These are phyloP conservation scores for Aquilaria agallochum DNA, from an alignment of 441 rosid genomes.

Conservation along the genomic window DNA sequence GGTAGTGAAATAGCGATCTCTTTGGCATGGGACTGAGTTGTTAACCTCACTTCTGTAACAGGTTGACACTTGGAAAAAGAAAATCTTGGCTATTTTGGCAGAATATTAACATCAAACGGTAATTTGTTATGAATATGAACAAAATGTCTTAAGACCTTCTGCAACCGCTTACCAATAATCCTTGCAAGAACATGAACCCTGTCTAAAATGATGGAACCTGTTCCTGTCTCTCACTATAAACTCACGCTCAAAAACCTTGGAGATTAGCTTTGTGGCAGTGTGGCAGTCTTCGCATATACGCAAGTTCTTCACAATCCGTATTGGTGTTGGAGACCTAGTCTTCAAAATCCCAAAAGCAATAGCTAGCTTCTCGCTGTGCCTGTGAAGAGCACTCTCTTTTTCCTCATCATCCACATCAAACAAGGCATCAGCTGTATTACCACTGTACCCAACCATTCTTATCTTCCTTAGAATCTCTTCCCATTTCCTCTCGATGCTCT, in stretches of 20 bases:
- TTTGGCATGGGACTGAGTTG: no score
- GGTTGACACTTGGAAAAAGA: no score
- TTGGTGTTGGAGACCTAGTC: slow-evolving; percentile 15
- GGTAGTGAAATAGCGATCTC: no score
- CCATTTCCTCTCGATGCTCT: slow-evolving; percentile 41
- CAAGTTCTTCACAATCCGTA: slow-evolving; percentile 54
- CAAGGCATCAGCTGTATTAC: slow-evolving; percentile 38
- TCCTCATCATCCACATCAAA: slow-evolving; percentile 64
- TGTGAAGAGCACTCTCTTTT: slow-evolving; percentile 39
- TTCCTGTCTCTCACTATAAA: slow-evolving; percentile 53
- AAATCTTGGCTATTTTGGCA: no score
- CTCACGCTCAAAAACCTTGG: slow-evolving; percentile 41
- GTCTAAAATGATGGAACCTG: slow-evolving; percentile 52
- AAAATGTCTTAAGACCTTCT: no score
- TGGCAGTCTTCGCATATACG: slow-evolving; percentile 56
- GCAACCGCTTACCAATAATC: slow-evolving; percentile 41
- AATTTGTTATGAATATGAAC: no score
- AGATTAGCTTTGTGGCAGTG: slow-evolving; percentile 44
- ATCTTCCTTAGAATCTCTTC: slow-evolving; percentile 44
- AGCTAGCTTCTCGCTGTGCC: slow-evolving; percentile 61
- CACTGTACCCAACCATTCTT: slow-evolving; percentile 36
- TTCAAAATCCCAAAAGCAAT: slow-evolving; percentile 51
- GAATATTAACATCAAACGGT: no score
- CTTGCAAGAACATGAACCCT: slow-evolving; percentile 49
- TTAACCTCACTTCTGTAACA: no score